A percentile compares a stretch with the other conserved stretches of the same genome.
Evolutionary conservation across 1,284 basidiomycete species (phyloP).

Genomic region (Pseudozyma flocculosa): DNA sequence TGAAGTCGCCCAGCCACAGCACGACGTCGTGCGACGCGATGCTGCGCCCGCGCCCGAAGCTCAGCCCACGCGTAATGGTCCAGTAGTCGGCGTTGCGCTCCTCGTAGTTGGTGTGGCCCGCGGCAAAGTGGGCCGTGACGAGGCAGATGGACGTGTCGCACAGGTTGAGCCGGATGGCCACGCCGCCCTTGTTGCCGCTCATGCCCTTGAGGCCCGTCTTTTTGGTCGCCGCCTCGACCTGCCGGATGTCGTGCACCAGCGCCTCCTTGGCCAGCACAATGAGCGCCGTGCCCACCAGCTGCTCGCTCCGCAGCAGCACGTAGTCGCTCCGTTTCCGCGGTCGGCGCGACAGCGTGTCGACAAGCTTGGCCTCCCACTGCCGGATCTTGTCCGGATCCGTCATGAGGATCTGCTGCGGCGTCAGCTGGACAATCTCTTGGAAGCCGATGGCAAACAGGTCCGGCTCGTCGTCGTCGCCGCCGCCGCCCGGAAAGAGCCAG

Average conservation of each 20-base stretch:
- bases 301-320: constrained; percentile 84
- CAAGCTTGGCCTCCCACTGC: constrained; percentile 78
- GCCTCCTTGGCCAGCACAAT: constrained; percentile 79
- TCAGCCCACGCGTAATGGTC: constrained; percentile 78
- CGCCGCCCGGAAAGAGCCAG: constrained; percentile 76
- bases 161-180: constrained; percentile 86
- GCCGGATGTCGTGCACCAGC: constrained; percentile 75
- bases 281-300: constrained; percentile 92
- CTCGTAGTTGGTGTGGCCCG: constrained; percentile 82
- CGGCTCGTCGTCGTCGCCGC: constrained; percentile 54
- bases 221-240: constrained; percentile 85
- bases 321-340: constrained; percentile 73
- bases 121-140: constrained; percentile 91
- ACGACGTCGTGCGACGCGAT: constrained; percentile 84
- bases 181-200: constrained; percentile 87
- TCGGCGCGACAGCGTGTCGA: constrained; percentile 73
- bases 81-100: constrained; percentile 91
- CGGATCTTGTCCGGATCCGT: constrained; percentile 83
- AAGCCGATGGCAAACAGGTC: constrained; percentile 66
- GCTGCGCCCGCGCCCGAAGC: constrained; percentile 83
- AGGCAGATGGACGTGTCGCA: constrained; percentile 91
- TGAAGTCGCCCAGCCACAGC: constrained; percentile 89
- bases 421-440: constrained; percentile 96
- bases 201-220: constrained; percentile 97
- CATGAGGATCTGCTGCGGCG: constrained; percentile 87